Evolutionary conservation across 1,139 yeast species (phyloP), one percentile per base, ranked within the genome.

Genomic region (Saccharomyces hybrid): DNA sequence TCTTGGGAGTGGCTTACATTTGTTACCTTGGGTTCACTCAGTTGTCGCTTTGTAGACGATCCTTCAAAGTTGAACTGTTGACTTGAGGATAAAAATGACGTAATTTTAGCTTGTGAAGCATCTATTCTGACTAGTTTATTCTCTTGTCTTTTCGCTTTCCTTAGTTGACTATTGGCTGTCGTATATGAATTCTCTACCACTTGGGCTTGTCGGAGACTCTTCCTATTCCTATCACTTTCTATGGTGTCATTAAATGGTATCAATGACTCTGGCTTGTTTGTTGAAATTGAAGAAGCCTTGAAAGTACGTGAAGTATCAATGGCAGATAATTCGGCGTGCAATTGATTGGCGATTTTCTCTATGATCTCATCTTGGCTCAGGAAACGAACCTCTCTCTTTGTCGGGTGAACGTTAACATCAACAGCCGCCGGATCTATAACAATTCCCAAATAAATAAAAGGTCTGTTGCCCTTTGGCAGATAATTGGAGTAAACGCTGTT

Each of bases 371-470:
- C 95, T 64, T 95, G 98, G 66, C 83, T 71, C 38, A 93, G 73
- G 67, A 95, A 90, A 51, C 96, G 72, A 1, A 95, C 98, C 64
- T 93, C 98, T 53, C 95, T 77, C 64, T 93, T 93, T 0, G 99
- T 93, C 0, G 99, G 99, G 66, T 95, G 99, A 8, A 95, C 84
- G 68, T 93, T 93, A 9, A 93, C 99, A 68, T 93, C 99, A 13
- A 93, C 76, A 57, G 85, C 84, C 34, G 73, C 74, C 0, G 97
- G 88, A 19, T 77, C 74, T 5, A 93, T 81, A 44, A 75, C 75
- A 25, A 93, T 68, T 49, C 88, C 78, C 53, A 93, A 60, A 69
- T 90, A 93, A 1, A 88, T 78, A 67, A 93, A 93, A 0, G 96
- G 87, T 59, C 79, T 83, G 49, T 79, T 80, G 0, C 96, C 96